Base-by-base conservation (phyloP, 2,329 filamentous ascomycete species). In the Dactylellina leptospora region DNA sequence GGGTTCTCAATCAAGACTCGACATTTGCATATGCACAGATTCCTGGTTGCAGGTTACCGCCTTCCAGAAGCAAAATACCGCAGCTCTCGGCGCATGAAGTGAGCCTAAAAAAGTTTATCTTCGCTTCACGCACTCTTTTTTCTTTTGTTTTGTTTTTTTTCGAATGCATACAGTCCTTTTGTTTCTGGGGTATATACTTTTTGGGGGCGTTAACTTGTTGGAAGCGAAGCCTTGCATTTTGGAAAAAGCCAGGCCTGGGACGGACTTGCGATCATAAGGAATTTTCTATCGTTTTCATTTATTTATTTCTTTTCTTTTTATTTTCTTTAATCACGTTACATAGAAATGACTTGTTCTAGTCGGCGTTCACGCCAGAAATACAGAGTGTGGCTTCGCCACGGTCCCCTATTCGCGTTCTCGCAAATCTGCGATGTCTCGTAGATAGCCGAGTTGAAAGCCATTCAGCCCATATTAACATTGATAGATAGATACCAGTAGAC, bases 291-390 rank as follows among this genome's bases (percentile, higher is more conserved):
- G 30, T 27, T 27, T 47, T 54, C 5, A 16, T 30, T 63, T 54
- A 47, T 22, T 55, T 28, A 28, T 47, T 38, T 20, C 20, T 50
- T 8, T 45, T 16, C 36, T 38, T 47, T 25, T 47, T 45, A 23
- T 36, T 56, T 66, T 50, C 22, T 38, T 18, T 48, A 8, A 8
- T 62, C 13, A 23, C 33, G 33, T 47, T 45, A 45, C 33, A 53
- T 62, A 53, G 44, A 56, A 50, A 50, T 40, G 5, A 40, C 13
- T 56, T 48, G 50, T 18, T 50, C 38, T 45, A 18, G 64, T 71
- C 64, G 64, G 64, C 64, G 64, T 71, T 28, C 64, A 56, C 33
- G 56, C 50, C 64, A 30, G n/a, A n/a, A n/a, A n/a, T n/a, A n/a
- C n/a, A n/a, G n/a, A n/a, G n/a, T n/a, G n/a, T n/a, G n/a, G n/a